These are phyloP conservation scores for Stereum hirsutum DNA, from an alignment of 1,284 basidiomycete genomes.

Conservation along the genomic window DNA sequence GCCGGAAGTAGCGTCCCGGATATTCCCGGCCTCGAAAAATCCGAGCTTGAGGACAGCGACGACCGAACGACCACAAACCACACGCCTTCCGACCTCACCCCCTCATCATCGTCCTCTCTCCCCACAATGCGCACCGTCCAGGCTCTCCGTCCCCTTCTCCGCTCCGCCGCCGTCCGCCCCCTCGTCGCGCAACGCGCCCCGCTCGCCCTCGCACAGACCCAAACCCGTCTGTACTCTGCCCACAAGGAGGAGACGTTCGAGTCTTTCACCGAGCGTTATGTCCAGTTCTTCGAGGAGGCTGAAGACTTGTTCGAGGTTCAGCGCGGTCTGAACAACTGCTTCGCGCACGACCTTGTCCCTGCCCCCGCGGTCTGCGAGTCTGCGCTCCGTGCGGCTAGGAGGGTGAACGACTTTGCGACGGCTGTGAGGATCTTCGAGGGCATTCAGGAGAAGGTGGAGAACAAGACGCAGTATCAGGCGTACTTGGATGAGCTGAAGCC, in stretches of 20 bases:
- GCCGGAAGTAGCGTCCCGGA: no score
- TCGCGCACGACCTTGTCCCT: constrained; percentile 97
- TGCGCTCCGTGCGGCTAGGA: constrained; percentile 81
- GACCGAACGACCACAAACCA: no score
- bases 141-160: constrained; percentile 48
- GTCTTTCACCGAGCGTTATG: constrained; percentile 89
- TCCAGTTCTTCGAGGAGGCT: constrained; percentile 86
- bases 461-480: constrained; percentile 85
- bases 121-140: constrained; percentile 15
- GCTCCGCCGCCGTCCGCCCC: constrained; percentile 21
- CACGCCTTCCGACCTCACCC: constrained; percentile 3
- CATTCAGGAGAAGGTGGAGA: constrained; percentile 91
- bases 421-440: constrained; percentile 95
- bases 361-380: constrained; percentile 85
- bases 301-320: constrained; percentile 97
- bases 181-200: constrained; percentile 23
- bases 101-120: constrained; percentile 23
- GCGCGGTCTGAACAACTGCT: constrained; percentile 98
- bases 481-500: constrained; percentile 85
- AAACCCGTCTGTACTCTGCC: no score
- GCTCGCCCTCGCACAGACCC: constrained; percentile 38
- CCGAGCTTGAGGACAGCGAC: background rate
- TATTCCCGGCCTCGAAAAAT: constrained; percentile 6
- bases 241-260: constrained; percentile 91
- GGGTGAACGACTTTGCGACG: constrained; percentile 95